Evolutionary conservation across 345 rosid species (phyloP), one percentile per base, ranked within the genome.

Genomic region (Kernera saxatilis): DNA sequence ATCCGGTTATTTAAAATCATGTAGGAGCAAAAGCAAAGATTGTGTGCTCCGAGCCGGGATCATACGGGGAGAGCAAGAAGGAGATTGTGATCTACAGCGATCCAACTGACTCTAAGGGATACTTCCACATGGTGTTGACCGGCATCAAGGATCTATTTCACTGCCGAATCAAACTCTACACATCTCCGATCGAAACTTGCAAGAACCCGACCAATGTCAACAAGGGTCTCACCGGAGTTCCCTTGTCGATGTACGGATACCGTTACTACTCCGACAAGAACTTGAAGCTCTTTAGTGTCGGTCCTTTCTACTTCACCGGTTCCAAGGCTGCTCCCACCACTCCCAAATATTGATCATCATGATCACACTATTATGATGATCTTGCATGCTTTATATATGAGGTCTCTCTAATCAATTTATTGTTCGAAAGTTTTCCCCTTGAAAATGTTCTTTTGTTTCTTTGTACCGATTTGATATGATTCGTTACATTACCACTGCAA

Each of bases 131-230:
- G 12, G 43, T 79, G 9, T 66, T 87, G 66, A 45, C 61, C 17
- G 0, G 13, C 14, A 54, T 76, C 19, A 69, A 37, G 17, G 78
- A 77, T 79, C 19, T 80, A 26, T 50, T 25, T 22, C 71, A 81
- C 18, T 89, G 92, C 83, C 80, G 80, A 54, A 86, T 85, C 3
- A 77, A 74, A 40, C 76, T 85, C 6, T 82, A 85, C 58, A 25
- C 64, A 25, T 85, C 90, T 60, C 86, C 92, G 2, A 6, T 50
- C 27, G 70, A 70, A 51, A 56, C 59, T 57, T 85, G 96, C 17
- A 75, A 82, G 2, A 57, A 70, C 53, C 88, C 87, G 12, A 79
- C 83, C 26, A 74, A 83, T 57, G 82, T 84, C 29, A 82, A 83
- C 74, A 77, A 81, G 41, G 87, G 87, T 36, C 56, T 87, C 4